Conservation (phyloP, 192 early-diverging fungal genomes). For the Linnemannia exigua region DNA sequence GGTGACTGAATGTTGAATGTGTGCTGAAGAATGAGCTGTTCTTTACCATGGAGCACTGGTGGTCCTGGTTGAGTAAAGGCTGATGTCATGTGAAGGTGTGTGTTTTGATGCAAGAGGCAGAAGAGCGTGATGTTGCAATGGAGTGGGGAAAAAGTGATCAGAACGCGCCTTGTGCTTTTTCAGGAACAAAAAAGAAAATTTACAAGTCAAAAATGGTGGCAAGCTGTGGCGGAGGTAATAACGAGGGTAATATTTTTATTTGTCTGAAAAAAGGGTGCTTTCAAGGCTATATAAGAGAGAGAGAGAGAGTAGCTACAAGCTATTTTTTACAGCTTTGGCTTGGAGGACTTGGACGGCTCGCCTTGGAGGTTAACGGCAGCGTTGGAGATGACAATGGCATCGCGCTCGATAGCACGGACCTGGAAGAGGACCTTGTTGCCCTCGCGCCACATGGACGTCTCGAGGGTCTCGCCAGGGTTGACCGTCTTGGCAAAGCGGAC, state of each 20-base stretch:
- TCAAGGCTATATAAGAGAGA: not conserved
- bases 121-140: not conserved
- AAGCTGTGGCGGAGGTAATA: no score
- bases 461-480: conserved; percentile 97
- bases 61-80: not conserved
- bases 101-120: not conserved
- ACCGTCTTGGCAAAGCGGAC: conserved; percentile 86
- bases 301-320: not conserved
- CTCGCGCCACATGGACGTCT: conserved; percentile 95
- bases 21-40: not conserved
- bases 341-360: conserved; percentile 25
- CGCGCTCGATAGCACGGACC: conserved; percentile 91
- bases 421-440: conserved; percentile 91
- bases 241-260: not conserved
- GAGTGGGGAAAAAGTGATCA: not conserved
- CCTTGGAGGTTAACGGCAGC: conserved; percentile 86
- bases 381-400: conserved; percentile 88
- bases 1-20: not conserved
- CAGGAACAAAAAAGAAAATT: no score
- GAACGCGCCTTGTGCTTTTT: not conserved
- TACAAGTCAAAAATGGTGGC: no score
- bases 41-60: not conserved
- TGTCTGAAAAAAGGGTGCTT: not conserved
- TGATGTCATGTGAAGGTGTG: not conserved
- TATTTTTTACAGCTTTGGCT: conserved; percentile 70